Base-by-base conservation (phyloP, 2,329 filamentous ascomycete species). In the Cladosporium sp. region DNA sequence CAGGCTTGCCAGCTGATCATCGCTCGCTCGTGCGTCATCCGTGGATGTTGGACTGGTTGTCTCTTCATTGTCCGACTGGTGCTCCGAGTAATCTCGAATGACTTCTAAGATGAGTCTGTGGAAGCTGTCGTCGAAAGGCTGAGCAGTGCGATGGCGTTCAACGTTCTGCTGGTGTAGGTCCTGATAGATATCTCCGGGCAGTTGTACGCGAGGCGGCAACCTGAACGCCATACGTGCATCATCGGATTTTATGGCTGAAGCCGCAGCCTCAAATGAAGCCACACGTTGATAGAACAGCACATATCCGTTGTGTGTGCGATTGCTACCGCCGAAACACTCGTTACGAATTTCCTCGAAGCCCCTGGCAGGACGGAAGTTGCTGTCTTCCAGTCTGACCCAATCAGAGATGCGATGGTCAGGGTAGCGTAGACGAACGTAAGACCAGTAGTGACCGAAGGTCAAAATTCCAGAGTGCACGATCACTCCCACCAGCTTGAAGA, bases 401-500 rank as follows among this genome's bases (percentile, higher is more conserved):
- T 77, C 77, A 70, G 34, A 75, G 71, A 19, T 80, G 74, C 15
- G 75, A 78, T 19, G 90, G 85, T 57, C 51, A 9, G 56, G 52
- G 28, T 61, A 61, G 17, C 91, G 83, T 71, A 96, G 89, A 54
- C 91, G 88, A 62, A 95, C 91, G 70, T 91, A 97, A 0, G 93
- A 97, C 74, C 97, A 97, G 74, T 99, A 99, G 71, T 99, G 94
- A 0, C 94, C 94, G 25, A 91, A 93, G 69, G 97, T 91, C 12
- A 93, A 91, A 2, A 89, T 96, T 15, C 94, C 94, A 13, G 89
- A 88, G 70, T 99, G 94, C 1, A 99, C 91, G 17, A 99, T 84
- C 45, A 99, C 85, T 2, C 94, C 94, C n/a, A 96, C 92, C 3
- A 99, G 81, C 72, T 97, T 91, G 67, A 97, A 99, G 0, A 89